Percentiles rank a stretch among this genome's conserved stretches.
phyloP scores from a whole-genome alignment of 2,329 filamentous ascomycete species.

The Lachnellula occidentalis region DNA sequence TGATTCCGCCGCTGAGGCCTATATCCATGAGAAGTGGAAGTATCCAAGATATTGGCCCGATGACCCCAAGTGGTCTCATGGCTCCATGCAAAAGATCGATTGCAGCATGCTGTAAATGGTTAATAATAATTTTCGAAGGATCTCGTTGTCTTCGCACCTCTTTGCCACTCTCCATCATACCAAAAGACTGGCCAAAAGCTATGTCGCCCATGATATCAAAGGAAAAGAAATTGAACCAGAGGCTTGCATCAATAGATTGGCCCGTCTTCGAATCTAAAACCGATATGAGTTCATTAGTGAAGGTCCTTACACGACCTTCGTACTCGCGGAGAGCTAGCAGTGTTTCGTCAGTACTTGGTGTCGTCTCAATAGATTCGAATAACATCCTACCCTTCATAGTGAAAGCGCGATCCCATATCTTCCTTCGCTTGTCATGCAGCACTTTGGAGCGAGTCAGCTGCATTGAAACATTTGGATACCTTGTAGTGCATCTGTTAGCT shows the following conservation, averaged over 20 bases:
- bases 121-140: too few species aligned
- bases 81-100: slow-evolving; percentile 13
- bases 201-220: slow-evolving; percentile 29
- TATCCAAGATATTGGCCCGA: slow-evolving; percentile 21
- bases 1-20: background rate
- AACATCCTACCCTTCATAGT: slow-evolving; percentile 17
- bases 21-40: slow-evolving; percentile 14
- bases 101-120: background rate
- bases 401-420: slow-evolving; percentile 23
- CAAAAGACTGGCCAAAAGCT: slow-evolving; percentile 23
- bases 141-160: background rate
- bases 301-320: slow-evolving; percentile 17
- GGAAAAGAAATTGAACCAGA: slow-evolving; percentile 22
- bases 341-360: background rate
- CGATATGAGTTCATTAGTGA: slow-evolving; percentile 14
- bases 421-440: slow-evolving; percentile 20
- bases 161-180: slow-evolving; percentile 19
- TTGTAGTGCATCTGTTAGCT: background rate
- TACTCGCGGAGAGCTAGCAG: slow-evolving; percentile 21
- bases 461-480: slow-evolving; percentile 10
- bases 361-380: background rate
- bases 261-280: slow-evolving; percentile 12
- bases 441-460: slow-evolving; percentile 15
- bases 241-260: slow-evolving; percentile 15
- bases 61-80: slow-evolving; percentile 9